These are phyloP conservation scores for Solanum chacoense DNA, from an alignment of 305 asterid species.

Conservation along the genomic window DNA sequence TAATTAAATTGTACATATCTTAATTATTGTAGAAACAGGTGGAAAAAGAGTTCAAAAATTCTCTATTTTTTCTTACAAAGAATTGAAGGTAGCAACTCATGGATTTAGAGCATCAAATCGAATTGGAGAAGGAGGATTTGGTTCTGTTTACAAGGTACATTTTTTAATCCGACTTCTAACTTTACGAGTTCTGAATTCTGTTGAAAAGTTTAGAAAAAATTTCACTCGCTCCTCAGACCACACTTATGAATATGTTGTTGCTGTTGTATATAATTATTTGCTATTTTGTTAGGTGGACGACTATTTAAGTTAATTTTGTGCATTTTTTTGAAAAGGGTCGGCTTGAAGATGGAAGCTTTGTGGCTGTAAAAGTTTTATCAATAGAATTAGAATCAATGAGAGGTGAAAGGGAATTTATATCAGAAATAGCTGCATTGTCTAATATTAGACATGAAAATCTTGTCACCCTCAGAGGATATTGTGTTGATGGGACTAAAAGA, in stretches of 20 bases:
- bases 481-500: slow-evolving; percentile 52
- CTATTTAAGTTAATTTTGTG: background rate
- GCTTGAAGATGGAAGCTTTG: slow-evolving; percentile 30
- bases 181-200: too few species aligned
- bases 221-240: background rate
- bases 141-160: slow-evolving; percentile 55
- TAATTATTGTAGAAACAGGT: slow-evolving; percentile 8
- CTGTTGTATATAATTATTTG: background rate
- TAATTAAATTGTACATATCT: background rate
- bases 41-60: slow-evolving; percentile 12
- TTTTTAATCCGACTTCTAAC: background rate
- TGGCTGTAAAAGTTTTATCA: slow-evolving; percentile 50
- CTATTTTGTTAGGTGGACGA: background rate
- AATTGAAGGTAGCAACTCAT: slow-evolving; percentile 47
- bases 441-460: slow-evolving; percentile 55
- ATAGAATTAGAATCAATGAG: slow-evolving; percentile 49
- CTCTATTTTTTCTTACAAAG: slow-evolving; percentile 40
- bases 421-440: slow-evolving; percentile 59
- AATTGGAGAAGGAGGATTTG: slow-evolving; percentile 71
- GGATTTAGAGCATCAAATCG: slow-evolving; percentile 45
- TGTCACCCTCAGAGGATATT: slow-evolving; percentile 56
- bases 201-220: background rate
- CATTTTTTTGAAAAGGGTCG: slow-evolving; percentile 31
- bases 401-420: slow-evolving; percentile 57
- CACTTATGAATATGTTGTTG: background rate